Conservation (phyloP, 306 rosid species). For the Pueraria montana region DNA sequence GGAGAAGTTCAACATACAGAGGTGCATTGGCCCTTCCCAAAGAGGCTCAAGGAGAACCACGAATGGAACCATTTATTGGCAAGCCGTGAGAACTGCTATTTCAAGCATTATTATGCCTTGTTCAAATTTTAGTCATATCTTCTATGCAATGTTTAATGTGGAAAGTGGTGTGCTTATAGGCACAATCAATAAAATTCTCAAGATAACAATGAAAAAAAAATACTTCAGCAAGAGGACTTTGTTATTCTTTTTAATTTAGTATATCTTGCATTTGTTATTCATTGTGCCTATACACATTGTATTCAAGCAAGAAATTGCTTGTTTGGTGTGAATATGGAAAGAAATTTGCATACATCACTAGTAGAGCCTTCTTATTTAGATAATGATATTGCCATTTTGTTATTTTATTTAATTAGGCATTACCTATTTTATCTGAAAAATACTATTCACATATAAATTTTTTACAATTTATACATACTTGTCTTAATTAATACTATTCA, state of each 20-base stretch:
- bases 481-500: no score
- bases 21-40: slow-evolving; percentile 44
- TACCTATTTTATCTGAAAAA: neutral
- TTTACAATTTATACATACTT: neutral
- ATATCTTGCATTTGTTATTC: neutral
- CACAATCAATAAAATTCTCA: neutral
- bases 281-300: neutral
- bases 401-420: neutral
- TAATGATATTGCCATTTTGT: neutral
- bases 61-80: slow-evolving; percentile 69
- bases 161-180: neutral
- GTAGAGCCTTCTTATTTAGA: neutral
- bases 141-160: neutral
- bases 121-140: neutral
- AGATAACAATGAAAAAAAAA: neutral
- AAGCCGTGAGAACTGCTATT: slow-evolving; percentile 63
- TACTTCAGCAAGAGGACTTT: neutral
- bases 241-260: neutral
- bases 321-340: neutral
- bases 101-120: neutral
- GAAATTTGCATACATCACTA: neutral
- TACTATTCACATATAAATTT: neutral
- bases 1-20: slow-evolving; percentile 69
- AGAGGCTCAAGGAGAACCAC: slow-evolving; percentile 74
- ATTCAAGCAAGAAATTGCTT: neutral